These are phyloP conservation scores for Neurospora sp. DNA, from an alignment of 495 filamentous ascomycete genomes.

Conservation along the genomic window DNA sequence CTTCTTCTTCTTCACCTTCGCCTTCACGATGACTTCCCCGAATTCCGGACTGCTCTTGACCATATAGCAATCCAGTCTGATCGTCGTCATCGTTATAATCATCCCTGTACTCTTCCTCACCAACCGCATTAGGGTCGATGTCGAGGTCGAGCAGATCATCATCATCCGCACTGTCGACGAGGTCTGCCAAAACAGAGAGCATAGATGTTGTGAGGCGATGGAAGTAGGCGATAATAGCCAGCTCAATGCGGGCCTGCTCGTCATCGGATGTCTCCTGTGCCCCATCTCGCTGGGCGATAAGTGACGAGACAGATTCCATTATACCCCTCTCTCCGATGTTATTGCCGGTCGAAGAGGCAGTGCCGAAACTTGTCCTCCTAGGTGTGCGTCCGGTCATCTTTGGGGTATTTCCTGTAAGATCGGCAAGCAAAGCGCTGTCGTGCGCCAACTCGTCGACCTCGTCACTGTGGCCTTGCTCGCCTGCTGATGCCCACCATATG, in stretches of 20 bases:
- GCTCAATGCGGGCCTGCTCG: constrained; percentile 40
- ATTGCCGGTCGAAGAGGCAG: constrained; percentile 4
- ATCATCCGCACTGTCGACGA: constrained; percentile 49
- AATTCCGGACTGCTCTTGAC: background rate
- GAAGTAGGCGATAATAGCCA: constrained; percentile 84
- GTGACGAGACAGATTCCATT: constrained; percentile 28
- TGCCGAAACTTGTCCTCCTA: constrained; percentile 20
- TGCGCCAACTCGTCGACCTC: constrained; percentile 38
- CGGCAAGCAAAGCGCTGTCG: constrained; percentile 38
- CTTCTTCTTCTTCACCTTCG: constrained; percentile 19
- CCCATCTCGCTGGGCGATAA: constrained; percentile 17
- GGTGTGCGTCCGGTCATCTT: constrained; percentile 5
- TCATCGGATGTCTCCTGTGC: constrained; percentile 10
- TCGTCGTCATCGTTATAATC: constrained; percentile 16
- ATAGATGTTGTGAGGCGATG: constrained; percentile 71
- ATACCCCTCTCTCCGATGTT: background rate
- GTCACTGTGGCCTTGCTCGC: constrained; percentile 58
- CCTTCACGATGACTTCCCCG: background rate
- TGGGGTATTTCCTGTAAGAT: constrained; percentile 11
- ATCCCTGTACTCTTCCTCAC: constrained; percentile 4
- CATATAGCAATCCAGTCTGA: constrained; percentile 12
- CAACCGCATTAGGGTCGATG: constrained; percentile 11
- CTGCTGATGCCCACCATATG: constrained; percentile 98
- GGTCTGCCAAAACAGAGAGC: constrained; percentile 56
- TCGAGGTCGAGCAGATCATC: constrained; percentile 37